These are phyloP conservation scores for Apium graveolens DNA, from an alignment of 129 eudicot species.

Conservation along the genomic window DNA sequence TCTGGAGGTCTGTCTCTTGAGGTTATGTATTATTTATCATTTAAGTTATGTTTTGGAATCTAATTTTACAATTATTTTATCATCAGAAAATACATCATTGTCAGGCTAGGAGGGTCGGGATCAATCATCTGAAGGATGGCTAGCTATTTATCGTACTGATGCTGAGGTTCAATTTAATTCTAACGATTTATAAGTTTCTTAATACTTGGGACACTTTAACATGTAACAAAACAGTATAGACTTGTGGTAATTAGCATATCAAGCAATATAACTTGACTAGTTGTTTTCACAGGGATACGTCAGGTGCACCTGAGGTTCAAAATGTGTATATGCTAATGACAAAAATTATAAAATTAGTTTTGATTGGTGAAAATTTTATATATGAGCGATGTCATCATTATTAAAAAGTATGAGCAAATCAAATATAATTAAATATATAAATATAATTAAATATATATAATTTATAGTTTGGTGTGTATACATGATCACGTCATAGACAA, in stretches of 20 bases:
- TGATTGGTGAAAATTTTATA: too few relatives aligned
- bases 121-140: constrained; percentile 74
- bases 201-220: neutral
- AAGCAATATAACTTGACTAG: neutral
- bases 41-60: neutral
- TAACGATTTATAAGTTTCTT: constrained; percentile 52
- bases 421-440: too few relatives aligned
- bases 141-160: constrained; percentile 69
- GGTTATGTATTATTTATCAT: neutral
- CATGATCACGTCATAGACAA: too few relatives aligned
- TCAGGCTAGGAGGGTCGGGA: constrained; percentile 50
- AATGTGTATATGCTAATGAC: too few relatives aligned
- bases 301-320: constrained; percentile 49
- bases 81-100: constrained; percentile 40
- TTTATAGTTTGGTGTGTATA: too few relatives aligned
- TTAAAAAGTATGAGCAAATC: too few relatives aligned
- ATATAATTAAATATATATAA: too few relatives aligned
- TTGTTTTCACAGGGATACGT: constrained; percentile 40
- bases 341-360: too few relatives aligned
- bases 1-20: constrained; percentile 44
- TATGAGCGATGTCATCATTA: too few relatives aligned
- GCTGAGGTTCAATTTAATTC: constrained; percentile 40
- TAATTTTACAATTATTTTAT: neutral
- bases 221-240: neutral
- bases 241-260: constrained; percentile 11